Evolutionary conservation across 768 basidiomycete genomes (phyloP).

Genomic region (Russula griseocarnosa): DNA sequence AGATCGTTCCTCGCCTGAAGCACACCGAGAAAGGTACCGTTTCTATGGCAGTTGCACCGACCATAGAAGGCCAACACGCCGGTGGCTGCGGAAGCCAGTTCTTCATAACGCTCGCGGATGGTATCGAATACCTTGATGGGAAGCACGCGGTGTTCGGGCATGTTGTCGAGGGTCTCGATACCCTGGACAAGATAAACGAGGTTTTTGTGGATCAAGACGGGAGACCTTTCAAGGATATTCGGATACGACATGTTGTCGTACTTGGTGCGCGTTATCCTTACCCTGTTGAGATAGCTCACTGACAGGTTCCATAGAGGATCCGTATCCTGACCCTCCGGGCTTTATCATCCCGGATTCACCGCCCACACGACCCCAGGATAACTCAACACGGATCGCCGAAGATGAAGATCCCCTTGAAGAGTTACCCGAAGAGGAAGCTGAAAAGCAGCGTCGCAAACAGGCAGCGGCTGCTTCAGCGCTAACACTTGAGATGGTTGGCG

Average conservation of each 20-base stretch:
- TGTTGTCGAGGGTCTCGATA: constrained; percentile 91
- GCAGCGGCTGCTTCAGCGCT: constrained; percentile 91
- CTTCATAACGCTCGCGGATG: constrained; percentile 88
- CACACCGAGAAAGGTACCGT: constrained; percentile 84
- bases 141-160: constrained; percentile 90
- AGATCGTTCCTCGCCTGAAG: constrained; percentile 75
- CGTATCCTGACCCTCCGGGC: constrained; percentile 83
- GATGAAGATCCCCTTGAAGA: constrained; percentile 87
- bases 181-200: constrained; percentile 89
- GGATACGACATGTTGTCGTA: constrained; percentile 93
- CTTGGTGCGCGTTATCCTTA: constrained; percentile 56
- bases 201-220: constrained; percentile 85
- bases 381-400: constrained; percentile 86
- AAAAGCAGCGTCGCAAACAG: constrained; percentile 72
- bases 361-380: constrained; percentile 79
- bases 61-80: constrained; percentile 49
- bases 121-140: constrained; percentile 93
- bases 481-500: constrained; percentile 99
- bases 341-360: constrained; percentile 68
- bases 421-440: constrained; percentile 82
- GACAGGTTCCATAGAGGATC: constrained; percentile 64
- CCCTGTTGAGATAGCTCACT: constrained; percentile 1
- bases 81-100: constrained; percentile 95
- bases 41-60: constrained; percentile 96
- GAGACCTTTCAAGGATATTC: constrained; percentile 87